phyloP scores from a whole-genome alignment of 345 rosid species.

The Cardamine chenopodiifolia region DNA sequence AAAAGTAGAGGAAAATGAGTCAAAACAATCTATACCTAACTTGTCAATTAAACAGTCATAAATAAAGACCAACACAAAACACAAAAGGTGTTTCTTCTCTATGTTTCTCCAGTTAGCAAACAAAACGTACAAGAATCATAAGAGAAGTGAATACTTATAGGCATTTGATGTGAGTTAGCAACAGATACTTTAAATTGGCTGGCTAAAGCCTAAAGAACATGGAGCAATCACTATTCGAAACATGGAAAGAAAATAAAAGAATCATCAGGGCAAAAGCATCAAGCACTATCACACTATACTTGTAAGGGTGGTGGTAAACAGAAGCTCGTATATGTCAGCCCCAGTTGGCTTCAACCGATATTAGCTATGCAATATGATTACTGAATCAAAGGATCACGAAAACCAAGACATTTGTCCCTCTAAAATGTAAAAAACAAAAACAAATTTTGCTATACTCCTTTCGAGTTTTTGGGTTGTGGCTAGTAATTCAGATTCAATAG shows the following conservation, averaged over 20 bases:
- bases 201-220: slow-evolving; percentile 18
- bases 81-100: slow-evolving; percentile 6
- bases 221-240: neutral
- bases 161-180: slow-evolving; percentile 19
- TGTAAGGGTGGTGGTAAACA: neutral
- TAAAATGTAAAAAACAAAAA: neutral
- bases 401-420: slow-evolving; percentile 7
- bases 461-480: slow-evolving; percentile 6
- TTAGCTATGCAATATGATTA: slow-evolving; percentile 30
- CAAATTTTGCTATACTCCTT: slow-evolving; percentile 24
- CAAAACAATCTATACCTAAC: slow-evolving; percentile 27
- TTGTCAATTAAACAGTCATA: slow-evolving; percentile 18
- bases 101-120: slow-evolving; percentile 8
- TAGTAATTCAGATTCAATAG: slow-evolving; percentile 26
- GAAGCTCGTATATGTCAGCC: slow-evolving; percentile 18
- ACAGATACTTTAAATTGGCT: slow-evolving; percentile 23
- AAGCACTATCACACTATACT: slow-evolving; percentile 19
- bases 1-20: neutral
- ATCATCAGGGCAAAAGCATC: slow-evolving; percentile 22
- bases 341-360: neutral
- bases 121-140: slow-evolving; percentile 18
- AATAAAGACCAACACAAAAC: slow-evolving; percentile 15
- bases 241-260: neutral
- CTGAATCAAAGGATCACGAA: slow-evolving; percentile 19
- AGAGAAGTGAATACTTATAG: neutral